Evolutionary conservation across 805 yeast genomes (phyloP), one percentile per base, ranked within the genome.

Genomic region (Lipomyces sp.): DNA sequence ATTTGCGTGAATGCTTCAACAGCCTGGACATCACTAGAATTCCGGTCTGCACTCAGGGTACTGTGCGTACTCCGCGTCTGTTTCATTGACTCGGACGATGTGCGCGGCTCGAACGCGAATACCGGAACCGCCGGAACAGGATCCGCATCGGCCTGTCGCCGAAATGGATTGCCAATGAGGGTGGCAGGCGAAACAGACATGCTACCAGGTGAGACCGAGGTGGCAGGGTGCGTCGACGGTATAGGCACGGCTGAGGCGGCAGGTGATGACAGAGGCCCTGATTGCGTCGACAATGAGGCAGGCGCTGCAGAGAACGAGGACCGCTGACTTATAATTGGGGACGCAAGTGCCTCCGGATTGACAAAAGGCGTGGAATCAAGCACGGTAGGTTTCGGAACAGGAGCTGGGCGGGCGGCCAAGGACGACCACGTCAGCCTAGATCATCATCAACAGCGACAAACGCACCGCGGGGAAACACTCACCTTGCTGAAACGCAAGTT

Each of bases 401-500:
- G 51, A 22, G 53, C 53, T 48, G 13, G 14, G 14, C 7, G 3
- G 16, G 13, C n/a, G n/a, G n/a, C n/a, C n/a, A n/a, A n/a, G n/a
- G n/a, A n/a, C n/a, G n/a, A n/a, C n/a, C n/a, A n/a, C n/a, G n/a
- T n/a, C n/a, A n/a, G n/a, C n/a, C n/a, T n/a, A n/a, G n/a, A n/a
- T n/a, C n/a, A n/a, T n/a, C n/a, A n/a, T n/a, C n/a, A n/a, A n/a
- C n/a, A n/a, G n/a, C n/a, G n/a, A n/a, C n/a, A n/a, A n/a, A n/a
- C n/a, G n/a, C n/a, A n/a, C n/a, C n/a, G n/a, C n/a, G n/a, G n/a
- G n/a, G n/a, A 26, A n/a, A 6, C 4, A 24, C 49, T 43, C 29
- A 58, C 61, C 59, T 41, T 53, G 58, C 33, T 55, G 53, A 29
- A 55, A 58, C 22, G 39, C 59, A 8, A 58, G 53, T 11, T 39